Conservation (phyloP, 352 stramenopile genomes). For the Pythium phragmiticola region DNA sequence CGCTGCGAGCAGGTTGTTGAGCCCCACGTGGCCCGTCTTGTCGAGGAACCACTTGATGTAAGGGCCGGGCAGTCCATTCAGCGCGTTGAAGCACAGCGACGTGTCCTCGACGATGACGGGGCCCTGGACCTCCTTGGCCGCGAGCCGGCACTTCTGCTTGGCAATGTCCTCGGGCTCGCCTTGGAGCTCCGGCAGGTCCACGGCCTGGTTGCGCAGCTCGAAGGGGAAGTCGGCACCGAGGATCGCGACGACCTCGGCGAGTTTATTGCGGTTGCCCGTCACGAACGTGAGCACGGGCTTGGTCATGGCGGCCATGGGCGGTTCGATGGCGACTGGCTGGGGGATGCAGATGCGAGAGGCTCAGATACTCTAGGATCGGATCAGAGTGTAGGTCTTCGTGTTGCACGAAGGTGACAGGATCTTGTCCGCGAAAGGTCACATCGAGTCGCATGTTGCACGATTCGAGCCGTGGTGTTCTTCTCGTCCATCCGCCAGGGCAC, state of each 20-base stretch:
- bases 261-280: slow-evolving; percentile 87
- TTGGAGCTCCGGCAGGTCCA: slow-evolving; percentile 98
- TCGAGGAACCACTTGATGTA: slow-evolving; percentile 99
- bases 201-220: slow-evolving; percentile 87
- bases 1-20: slow-evolving; percentile 93
- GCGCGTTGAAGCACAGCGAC: slow-evolving; percentile 95
- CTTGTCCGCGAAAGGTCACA: slow-evolving; percentile 1
- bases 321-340: neutral
- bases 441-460: neutral
- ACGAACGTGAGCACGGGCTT: slow-evolving; percentile 71
- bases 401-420: neutral
- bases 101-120: slow-evolving; percentile 96
- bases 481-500: neutral
- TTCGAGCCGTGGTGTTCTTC: neutral
- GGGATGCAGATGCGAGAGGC: neutral
- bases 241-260: slow-evolving; percentile 80
- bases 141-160: slow-evolving; percentile 92
- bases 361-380: neutral
- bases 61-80: slow-evolving; percentile 92
- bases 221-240: slow-evolving; percentile 88
- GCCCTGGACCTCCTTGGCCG: slow-evolving; percentile 81
- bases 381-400: neutral
- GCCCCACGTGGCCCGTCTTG: slow-evolving; percentile 91
- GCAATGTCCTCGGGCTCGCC: slow-evolving; percentile 95
- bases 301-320: slow-evolving; percentile 18